Evolutionary conservation across 306 rosid genomes (phyloP).

Genomic region (Quercus bicolor): DNA sequence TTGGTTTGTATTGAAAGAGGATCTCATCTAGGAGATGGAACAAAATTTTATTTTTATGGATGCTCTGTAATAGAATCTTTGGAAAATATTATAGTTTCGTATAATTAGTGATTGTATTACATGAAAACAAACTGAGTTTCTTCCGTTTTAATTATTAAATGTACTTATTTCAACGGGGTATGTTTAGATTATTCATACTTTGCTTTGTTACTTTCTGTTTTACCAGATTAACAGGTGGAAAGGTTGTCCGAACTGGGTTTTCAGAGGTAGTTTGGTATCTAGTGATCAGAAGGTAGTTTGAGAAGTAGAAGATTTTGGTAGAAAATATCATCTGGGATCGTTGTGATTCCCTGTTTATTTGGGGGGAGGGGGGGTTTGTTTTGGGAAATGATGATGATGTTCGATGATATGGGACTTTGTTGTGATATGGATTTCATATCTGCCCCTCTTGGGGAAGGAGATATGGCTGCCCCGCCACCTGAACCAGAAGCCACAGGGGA

Average conservation of each 20-base stretch:
- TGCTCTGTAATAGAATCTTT: not conserved
- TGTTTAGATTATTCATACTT: not conserved
- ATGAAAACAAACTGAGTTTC: not conserved
- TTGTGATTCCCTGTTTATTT: not conserved
- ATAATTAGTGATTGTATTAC: too few relatives aligned
- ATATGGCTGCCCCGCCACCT: constrained; percentile 28
- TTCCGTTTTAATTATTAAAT: not conserved
- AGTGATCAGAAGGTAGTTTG: not conserved
- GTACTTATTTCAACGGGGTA: not conserved
- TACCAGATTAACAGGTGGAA: not conserved
- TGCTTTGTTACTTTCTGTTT: not conserved
- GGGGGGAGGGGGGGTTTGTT: not conserved
- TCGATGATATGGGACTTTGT: constrained; percentile 56
- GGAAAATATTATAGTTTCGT: not conserved
- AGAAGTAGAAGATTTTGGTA: not conserved
- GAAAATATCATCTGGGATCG: not conserved
- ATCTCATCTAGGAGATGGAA: not conserved
- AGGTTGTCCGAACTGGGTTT: not conserved
- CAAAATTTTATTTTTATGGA: not conserved
- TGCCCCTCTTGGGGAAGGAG: constrained; percentile 48
- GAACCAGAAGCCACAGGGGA: constrained; percentile 49
- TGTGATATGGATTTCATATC: constrained; percentile 57
- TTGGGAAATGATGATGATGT: constrained; percentile 53
- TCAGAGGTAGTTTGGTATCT: not conserved
- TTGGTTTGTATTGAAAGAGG: not conserved